Percentiles rank a stretch among this genome's conserved stretches.
phyloP scores from a whole-genome alignment of 768 basidiomycete genomes.

The Suillus plorans region DNA sequence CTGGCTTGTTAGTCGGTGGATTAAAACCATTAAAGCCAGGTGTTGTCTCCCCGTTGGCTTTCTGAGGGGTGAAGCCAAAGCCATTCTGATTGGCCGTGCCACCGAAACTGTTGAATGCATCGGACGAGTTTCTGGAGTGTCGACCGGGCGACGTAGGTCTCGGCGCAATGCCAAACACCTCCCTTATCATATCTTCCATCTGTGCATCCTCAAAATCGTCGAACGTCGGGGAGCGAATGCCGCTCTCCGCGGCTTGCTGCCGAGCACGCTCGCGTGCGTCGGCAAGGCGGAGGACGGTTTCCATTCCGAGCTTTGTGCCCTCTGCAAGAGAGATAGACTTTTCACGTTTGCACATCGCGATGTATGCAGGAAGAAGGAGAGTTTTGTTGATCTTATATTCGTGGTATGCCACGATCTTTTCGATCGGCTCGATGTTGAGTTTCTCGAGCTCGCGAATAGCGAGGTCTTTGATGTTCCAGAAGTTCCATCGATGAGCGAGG shows the following conservation, averaged over 20 bases:
- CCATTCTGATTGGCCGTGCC: not conserved
- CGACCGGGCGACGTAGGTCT: not conserved
- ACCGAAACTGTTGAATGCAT: not conserved
- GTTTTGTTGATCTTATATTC: constrained; percentile 45
- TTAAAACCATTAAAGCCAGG: not conserved
- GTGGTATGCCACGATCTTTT: constrained; percentile 60
- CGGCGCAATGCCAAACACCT: constrained; percentile 27
- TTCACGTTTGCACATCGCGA: constrained; percentile 48
- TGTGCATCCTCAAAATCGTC: constrained; percentile 27
- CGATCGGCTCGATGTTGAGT: constrained; percentile 44
- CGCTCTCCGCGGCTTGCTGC: constrained; percentile 34
- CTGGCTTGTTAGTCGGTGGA: not conserved
- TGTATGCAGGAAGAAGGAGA: constrained; percentile 53
- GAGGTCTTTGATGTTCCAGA: constrained; percentile 47
- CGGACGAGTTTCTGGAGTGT: constrained; percentile 2
- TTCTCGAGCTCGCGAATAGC: constrained; percentile 58
- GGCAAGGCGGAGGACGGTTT: constrained; percentile 53
- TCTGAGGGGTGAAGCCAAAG: not conserved
- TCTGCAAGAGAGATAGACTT: constrained; percentile 54
- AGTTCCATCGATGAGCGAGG: constrained; percentile 56
- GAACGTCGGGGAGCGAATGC: constrained; percentile 27
- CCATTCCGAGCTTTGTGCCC: constrained; percentile 54
- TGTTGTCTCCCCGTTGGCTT: not conserved
- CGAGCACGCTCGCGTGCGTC: constrained; percentile 48
- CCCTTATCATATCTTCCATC: constrained; percentile 28